Evolutionary conservation across 176 grass and related monocot genomes (phyloP), one percentile per base, ranked within the genome.

Genomic region (Areca catechu): DNA sequence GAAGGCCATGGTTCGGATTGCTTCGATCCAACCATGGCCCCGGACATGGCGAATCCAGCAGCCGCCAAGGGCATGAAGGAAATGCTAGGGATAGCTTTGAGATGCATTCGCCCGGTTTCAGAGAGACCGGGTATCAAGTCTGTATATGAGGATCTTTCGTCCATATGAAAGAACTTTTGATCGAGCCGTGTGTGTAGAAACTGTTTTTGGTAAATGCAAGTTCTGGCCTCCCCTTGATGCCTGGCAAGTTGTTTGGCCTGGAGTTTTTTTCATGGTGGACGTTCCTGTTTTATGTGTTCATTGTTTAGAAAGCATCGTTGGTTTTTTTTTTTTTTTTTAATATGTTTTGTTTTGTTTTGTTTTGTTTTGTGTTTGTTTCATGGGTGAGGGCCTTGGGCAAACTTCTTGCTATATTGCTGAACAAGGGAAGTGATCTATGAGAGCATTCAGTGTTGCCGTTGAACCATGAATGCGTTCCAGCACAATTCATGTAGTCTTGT

Each of bases 111-210:
- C 9, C 79, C 88, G 0, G 73, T 99, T 51, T 89, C 87, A 0
- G 84, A 99, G 79, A 76, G 94, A 53, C 84, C 94, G 19, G 94
- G 94, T 37, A 93, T 99, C 69, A 99, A 93, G 60, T 85, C 84
- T 50, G 94, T 99, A 24, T 99, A 99, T 0, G 94, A 99, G 67
- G 94, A 99, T 74, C 81, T 99, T 48, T 99, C 94, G 2, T 93
- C 87, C 22, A 85, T 99, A 72, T 99, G 80, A 85, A 62, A 93
- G 80, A 85, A 62, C 54, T n/a, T 54, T 66, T 10, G 28, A 17
- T 14, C 16, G 21, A 19, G 34, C 22, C 51, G 61, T 27, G 51
- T 54, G 71, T 81, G 71, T 60, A 66, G 62, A 59, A 59, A 82
- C 79, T 68, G 27, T 58, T 48, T 28, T 58, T 60, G 68, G 57